Conservation (phyloP, 2,329 filamentous ascomycete genomes). For the Alternaria infectoria region DNA sequence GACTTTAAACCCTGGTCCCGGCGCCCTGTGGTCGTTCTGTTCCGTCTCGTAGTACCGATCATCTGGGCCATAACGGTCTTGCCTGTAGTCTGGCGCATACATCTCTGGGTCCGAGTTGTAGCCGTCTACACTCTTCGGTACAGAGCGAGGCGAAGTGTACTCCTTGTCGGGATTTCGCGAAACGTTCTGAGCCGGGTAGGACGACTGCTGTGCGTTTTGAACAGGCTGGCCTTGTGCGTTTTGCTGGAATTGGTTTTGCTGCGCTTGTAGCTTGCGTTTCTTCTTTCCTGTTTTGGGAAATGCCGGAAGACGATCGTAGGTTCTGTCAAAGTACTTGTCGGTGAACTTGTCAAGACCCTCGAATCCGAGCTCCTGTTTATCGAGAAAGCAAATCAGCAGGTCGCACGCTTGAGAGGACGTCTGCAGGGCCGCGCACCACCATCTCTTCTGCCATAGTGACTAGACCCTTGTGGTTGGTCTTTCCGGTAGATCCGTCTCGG, state of each 20-base stretch:
- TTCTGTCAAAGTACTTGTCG: conserved; percentile 39
- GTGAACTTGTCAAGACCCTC: conserved; percentile 40
- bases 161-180: conserved; percentile 10
- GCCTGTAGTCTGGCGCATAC: conserved; percentile 23
- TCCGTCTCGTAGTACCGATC: conserved; percentile 24
- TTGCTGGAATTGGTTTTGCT: background rate
- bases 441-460: conserved; percentile 33
- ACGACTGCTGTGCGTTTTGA: background rate
- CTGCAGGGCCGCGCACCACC: conserved; percentile 25
- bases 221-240: background rate
- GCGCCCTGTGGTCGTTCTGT: conserved; percentile 18
- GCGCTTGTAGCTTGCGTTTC: conserved; percentile 15
- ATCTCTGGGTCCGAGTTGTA: conserved; percentile 17
- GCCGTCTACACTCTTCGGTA: background rate
- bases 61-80: conserved; percentile 18
- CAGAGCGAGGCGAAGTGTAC: conserved; percentile 3
- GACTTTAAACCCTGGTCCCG: conserved; percentile 20
- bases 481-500: conserved; percentile 24
- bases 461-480: conserved; percentile 10
- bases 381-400: conserved; percentile 16
- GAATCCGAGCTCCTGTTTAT: conserved; percentile 43
- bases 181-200: background rate
- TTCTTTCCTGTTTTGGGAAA: conserved; percentile 10
- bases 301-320: conserved; percentile 28
- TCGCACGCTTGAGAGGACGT: background rate